Percentiles rank a stretch among this genome's conserved stretches.
phyloP scores from a whole-genome alignment of 331 rosid genomes.

The Rosa hybrid region DNA sequence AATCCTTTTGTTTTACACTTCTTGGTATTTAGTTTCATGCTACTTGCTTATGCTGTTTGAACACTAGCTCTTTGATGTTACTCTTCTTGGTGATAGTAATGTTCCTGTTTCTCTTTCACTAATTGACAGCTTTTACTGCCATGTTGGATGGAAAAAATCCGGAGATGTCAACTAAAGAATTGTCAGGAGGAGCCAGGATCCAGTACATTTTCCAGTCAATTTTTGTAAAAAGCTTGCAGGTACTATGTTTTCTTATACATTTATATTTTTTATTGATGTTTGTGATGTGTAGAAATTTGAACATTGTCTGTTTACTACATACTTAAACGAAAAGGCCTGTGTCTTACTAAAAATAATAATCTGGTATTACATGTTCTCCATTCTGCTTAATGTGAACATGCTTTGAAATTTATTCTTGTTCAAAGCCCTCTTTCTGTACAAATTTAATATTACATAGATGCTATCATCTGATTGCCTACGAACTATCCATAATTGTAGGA shows the following conservation, averaged over 20 bases:
- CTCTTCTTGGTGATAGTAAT: not conserved
- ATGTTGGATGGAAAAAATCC: constrained; percentile 45
- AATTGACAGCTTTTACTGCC: constrained; percentile 39
- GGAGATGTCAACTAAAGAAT: constrained; percentile 38
- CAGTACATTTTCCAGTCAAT: constrained; percentile 48
- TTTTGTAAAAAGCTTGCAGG: constrained; percentile 55
- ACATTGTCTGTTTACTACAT: not conserved
- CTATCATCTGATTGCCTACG: constrained; percentile 4
- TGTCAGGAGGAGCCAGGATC: constrained; percentile 50
- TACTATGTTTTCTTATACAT: constrained; percentile 2
- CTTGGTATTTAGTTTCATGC: not conserved
- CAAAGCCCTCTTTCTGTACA: not conserved
- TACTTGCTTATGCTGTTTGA: not conserved
- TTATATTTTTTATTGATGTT: not conserved
- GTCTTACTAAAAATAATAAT: not conserved
- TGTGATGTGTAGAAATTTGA: not conserved
- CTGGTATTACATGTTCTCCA: not conserved
- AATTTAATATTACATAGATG: not conserved
- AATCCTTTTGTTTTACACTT: not conserved
- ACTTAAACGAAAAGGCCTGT: not conserved
- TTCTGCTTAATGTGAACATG: not conserved
- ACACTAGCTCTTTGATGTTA: not conserved
- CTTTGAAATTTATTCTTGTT: not conserved
- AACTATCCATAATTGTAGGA: constrained; percentile 33
- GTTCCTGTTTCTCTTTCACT: not conserved